A percentile compares a stretch with the other conserved stretches of the same genome.
phyloP scores from a whole-genome alignment of 495 filamentous ascomycete species.

The Astrothelium macrocarpum region DNA sequence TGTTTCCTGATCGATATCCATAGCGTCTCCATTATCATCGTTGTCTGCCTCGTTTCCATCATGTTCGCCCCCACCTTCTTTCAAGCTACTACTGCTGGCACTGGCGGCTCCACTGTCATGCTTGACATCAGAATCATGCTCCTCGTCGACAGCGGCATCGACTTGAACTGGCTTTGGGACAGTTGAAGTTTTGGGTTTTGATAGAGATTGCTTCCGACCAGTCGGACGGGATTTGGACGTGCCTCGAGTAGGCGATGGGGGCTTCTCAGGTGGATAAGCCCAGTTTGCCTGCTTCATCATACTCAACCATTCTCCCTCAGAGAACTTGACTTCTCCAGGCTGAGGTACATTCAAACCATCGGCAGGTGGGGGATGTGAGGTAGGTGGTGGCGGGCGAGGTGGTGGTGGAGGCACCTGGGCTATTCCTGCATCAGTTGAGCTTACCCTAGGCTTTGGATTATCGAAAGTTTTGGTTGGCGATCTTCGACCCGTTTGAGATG shows the following conservation, averaged over 20 bases:
- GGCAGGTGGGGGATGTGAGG: slow-evolving; percentile 16
- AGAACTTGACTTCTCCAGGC: slow-evolving; percentile 45
- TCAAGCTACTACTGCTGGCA: background rate
- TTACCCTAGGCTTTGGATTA: background rate
- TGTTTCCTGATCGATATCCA: slow-evolving; percentile 33
- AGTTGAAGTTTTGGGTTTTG: background rate
- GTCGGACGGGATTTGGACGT: slow-evolving; percentile 13
- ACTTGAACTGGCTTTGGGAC: slow-evolving; percentile 5
- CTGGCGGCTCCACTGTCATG: slow-evolving; percentile 7
- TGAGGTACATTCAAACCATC: slow-evolving; percentile 16
- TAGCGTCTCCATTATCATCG: slow-evolving; percentile 26
- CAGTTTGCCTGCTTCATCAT: slow-evolving; percentile 54
- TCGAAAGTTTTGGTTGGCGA: slow-evolving; percentile 6
- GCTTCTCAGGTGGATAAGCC: slow-evolving; percentile 21
- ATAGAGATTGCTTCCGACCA: slow-evolving; percentile 13
- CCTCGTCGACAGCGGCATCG: slow-evolving; percentile 9
- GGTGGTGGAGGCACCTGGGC: slow-evolving; percentile 8
- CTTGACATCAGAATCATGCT: slow-evolving; percentile 11
- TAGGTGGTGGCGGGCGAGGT: slow-evolving; percentile 12
- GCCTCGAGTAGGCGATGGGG: slow-evolving; percentile 12
- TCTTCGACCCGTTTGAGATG: slow-evolving; percentile 10
- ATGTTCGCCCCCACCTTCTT: background rate
- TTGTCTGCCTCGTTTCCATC: slow-evolving; percentile 15
- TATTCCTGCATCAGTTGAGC: background rate
- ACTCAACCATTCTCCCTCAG: slow-evolving; percentile 55